These are phyloP conservation scores for Verticillium longisporum DNA, from an alignment of 2,329 filamentous ascomycete species.

Conservation along the genomic window DNA sequence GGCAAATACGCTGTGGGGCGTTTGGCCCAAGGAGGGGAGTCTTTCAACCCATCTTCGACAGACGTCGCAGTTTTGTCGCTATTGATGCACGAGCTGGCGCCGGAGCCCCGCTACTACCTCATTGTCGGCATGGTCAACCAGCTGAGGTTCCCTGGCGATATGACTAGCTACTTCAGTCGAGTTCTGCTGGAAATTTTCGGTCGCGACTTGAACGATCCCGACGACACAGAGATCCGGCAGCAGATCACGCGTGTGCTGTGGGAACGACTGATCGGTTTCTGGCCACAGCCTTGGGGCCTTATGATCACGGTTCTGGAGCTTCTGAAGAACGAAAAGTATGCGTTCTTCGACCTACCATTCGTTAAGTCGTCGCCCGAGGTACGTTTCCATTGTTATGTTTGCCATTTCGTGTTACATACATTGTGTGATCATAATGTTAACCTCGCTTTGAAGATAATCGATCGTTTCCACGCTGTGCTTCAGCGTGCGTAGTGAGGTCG, in stretches of 20 bases:
- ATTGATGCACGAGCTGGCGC: slow-evolving; percentile 65
- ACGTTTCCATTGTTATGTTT: slow-evolving; percentile 19
- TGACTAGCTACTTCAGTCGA: slow-evolving; percentile 91
- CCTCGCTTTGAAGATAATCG: slow-evolving; percentile 4
- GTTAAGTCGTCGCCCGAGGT: slow-evolving; percentile 88
- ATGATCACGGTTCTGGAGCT: slow-evolving; percentile 84
- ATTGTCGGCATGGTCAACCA: slow-evolving; percentile 84
- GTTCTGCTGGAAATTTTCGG: slow-evolving; percentile 80
- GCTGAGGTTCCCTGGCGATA: slow-evolving; percentile 79
- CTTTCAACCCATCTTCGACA: slow-evolving; percentile 58
- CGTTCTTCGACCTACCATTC: slow-evolving; percentile 88
- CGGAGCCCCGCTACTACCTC: slow-evolving; percentile 79
- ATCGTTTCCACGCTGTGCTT: slow-evolving; percentile 10
- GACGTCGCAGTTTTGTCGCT: slow-evolving; percentile 70
- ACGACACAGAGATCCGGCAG: slow-evolving; percentile 78
- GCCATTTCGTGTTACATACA: background rate
- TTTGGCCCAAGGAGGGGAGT: slow-evolving; percentile 48
- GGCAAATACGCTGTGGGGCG: slow-evolving; percentile 64
- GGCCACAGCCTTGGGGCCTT: slow-evolving; percentile 93
- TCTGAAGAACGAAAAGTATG: slow-evolving; percentile 82
- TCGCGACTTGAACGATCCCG: slow-evolving; percentile 63
- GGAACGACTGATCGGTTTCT: slow-evolving; percentile 80
- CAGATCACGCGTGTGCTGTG: slow-evolving; percentile 84
- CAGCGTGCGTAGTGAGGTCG: slow-evolving; percentile 1
- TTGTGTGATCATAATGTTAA: background rate